These are phyloP conservation scores for Cinnamomum chago DNA, from an alignment of 164 flowering plant genomes.

Conservation along the genomic window DNA sequence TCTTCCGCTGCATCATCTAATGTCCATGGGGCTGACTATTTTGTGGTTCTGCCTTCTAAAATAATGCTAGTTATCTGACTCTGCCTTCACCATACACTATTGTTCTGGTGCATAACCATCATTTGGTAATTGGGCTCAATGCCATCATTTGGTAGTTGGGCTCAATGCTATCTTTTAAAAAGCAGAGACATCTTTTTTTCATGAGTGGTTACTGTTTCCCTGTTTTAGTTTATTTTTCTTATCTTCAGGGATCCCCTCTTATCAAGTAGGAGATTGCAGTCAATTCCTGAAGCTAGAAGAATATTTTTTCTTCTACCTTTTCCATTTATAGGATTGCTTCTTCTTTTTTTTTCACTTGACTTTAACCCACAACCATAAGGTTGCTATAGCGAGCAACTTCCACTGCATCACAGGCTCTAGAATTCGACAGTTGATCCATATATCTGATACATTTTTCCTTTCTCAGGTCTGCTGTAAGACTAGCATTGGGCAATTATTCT, in stretches of 20 bases:
- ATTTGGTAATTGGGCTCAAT: background rate
- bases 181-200: background rate
- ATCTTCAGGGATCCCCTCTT: background rate
- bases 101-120: background rate
- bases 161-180: background rate
- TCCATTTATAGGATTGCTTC: background rate
- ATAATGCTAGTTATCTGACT: background rate
- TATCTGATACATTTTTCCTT: background rate
- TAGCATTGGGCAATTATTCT: constrained; percentile 43
- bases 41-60: background rate
- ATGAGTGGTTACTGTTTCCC: background rate
- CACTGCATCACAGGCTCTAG: background rate
- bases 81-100: background rate
- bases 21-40: background rate
- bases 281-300: too few relatives aligned
- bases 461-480: constrained; percentile 58
- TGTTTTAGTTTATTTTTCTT: background rate
- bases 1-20: too few relatives aligned
- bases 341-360: background rate
- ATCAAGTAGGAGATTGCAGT: too few relatives aligned
- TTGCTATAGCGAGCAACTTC: background rate
- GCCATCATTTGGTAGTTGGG: background rate
- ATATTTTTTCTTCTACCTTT: background rate
- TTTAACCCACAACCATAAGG: background rate
- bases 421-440: background rate